A percentile compares a stretch with the other conserved stretches of the same genome.
Evolutionary conservation across 164 flowering plant genomes (phyloP).

Genomic region (Piper betle): DNA sequence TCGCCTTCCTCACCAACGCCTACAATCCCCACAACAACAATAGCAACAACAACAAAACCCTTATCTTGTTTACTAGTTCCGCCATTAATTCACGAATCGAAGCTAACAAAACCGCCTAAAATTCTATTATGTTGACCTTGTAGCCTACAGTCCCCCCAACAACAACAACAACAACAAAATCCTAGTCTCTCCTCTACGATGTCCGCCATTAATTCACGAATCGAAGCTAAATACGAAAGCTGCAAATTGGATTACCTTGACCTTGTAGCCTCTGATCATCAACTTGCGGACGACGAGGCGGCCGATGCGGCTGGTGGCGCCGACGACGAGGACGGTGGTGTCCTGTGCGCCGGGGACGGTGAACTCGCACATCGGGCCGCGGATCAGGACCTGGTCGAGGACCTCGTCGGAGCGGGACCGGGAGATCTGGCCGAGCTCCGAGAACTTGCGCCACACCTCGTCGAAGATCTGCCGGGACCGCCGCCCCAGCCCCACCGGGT

Average conservation of each 20-base stretch:
- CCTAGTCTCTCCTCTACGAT: background rate
- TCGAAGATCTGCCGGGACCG: conserved; percentile 80
- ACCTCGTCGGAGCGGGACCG: conserved; percentile 56
- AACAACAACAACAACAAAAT: background rate
- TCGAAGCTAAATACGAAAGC: background rate
- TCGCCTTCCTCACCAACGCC: conserved; percentile 83
- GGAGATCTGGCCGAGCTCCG: conserved; percentile 85
- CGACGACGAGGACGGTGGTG: conserved; percentile 81
- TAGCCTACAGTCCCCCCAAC: too few species aligned
- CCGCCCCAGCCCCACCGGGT: conserved; percentile 91
- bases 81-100: too few species aligned
- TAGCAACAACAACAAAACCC: background rate
- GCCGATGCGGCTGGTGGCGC: conserved; percentile 88
- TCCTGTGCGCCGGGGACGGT: conserved; percentile 89
- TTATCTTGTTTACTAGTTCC: too few species aligned
- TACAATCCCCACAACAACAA: conserved; percentile 11
- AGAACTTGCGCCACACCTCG: conserved; percentile 88
- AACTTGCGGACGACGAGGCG: conserved; percentile 78
- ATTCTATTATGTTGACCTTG: too few species aligned
- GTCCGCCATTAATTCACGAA: too few species aligned
- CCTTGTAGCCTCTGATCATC: conserved; percentile 82
- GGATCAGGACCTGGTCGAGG: conserved; percentile 33
- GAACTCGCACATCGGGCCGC: conserved; percentile 92
- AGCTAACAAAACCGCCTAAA: too few species aligned
- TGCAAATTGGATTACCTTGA: conserved; percentile 41